Percentiles rank a stretch among this genome's conserved stretches.
These are phyloP conservation scores for Phaeosphaeriaceae sp. DNA, from an alignment of 2,329 filamentous ascomycete species.

Conservation along the genomic window DNA sequence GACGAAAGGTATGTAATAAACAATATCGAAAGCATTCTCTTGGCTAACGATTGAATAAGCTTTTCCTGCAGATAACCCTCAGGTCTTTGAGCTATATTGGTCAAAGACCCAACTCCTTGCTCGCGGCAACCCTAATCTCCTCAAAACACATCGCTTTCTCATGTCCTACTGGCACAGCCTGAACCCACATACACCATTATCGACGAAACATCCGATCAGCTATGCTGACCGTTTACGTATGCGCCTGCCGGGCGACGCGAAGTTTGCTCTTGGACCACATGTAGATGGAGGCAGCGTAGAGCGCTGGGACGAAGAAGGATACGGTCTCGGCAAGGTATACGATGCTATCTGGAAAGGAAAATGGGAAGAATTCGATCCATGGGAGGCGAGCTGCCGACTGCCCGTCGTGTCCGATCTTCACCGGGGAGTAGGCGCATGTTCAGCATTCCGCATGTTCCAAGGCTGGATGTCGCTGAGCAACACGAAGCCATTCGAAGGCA, in stretches of 20 bases:
- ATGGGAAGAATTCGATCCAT: slow-evolving; percentile 86
- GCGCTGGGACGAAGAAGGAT: slow-evolving; percentile 67
- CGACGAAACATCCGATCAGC: slow-evolving; percentile 55
- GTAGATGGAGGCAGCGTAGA: slow-evolving; percentile 61
- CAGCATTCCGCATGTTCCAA: slow-evolving; percentile 87
- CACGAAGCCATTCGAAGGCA: slow-evolving; percentile 78
- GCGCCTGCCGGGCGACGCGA: slow-evolving; percentile 63
- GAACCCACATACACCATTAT: slow-evolving; percentile 53
- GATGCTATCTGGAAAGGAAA: slow-evolving; percentile 73
- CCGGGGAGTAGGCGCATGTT: slow-evolving; percentile 80
- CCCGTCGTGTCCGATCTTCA: slow-evolving; percentile 77
- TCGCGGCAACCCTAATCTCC: slow-evolving; percentile 56
- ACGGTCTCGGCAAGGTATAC: slow-evolving; percentile 71
- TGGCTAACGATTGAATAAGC: slow-evolving; percentile 33
- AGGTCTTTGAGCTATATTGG: slow-evolving; percentile 63
- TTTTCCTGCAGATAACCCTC: slow-evolving; percentile 57
- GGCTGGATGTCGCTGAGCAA: slow-evolving; percentile 85
- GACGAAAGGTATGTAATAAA: slow-evolving; percentile 44
- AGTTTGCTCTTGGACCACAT: slow-evolving; percentile 65
- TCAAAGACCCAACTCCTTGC: slow-evolving; percentile 56
- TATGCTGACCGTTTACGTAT: slow-evolving; percentile 61
- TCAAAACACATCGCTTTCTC: slow-evolving; percentile 56
- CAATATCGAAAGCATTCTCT: neutral
- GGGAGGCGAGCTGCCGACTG: slow-evolving; percentile 76
- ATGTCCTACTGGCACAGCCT: slow-evolving; percentile 59